Evolutionary conservation across 305 asterid genomes (phyloP).

Genomic region (Fraxinus nigra): DNA sequence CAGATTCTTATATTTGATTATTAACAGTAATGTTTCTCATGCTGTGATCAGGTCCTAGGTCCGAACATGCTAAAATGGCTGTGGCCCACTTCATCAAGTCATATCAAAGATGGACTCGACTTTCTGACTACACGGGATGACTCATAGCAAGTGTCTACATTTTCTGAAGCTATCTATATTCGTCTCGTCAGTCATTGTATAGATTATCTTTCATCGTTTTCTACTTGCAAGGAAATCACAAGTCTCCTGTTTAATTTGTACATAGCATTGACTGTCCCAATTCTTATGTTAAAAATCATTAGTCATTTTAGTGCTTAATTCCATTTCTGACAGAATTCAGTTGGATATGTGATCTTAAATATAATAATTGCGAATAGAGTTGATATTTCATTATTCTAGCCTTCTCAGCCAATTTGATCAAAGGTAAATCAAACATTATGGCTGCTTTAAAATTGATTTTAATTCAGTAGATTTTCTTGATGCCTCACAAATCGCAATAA

Average conservation of each 20-base stretch:
- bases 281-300: too few relatives aligned
- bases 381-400: neutral
- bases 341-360: neutral
- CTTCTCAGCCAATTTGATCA: neutral
- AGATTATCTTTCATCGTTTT: neutral
- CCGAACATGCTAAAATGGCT: constrained; percentile 80
- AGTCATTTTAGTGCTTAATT: neutral
- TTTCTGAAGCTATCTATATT: neutral
- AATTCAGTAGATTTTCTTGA: too few relatives aligned
- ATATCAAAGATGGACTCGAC: constrained; percentile 77
- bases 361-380: neutral
- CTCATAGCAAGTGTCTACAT: constrained; percentile 26
- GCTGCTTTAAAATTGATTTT: too few relatives aligned
- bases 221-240: neutral
- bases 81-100: constrained; percentile 73
- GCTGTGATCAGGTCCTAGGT: constrained; percentile 62
- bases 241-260: constrained; percentile 2
- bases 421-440: neutral
- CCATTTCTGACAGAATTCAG: neutral
- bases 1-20: neutral
- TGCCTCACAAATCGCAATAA: too few relatives aligned
- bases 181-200: neutral
- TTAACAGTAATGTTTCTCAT: neutral
- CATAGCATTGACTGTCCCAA: neutral
- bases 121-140: constrained; percentile 62